Conservation (phyloP, 2,329 filamentous ascomycete species). For the Cadophora luteo-olivacea region DNA sequence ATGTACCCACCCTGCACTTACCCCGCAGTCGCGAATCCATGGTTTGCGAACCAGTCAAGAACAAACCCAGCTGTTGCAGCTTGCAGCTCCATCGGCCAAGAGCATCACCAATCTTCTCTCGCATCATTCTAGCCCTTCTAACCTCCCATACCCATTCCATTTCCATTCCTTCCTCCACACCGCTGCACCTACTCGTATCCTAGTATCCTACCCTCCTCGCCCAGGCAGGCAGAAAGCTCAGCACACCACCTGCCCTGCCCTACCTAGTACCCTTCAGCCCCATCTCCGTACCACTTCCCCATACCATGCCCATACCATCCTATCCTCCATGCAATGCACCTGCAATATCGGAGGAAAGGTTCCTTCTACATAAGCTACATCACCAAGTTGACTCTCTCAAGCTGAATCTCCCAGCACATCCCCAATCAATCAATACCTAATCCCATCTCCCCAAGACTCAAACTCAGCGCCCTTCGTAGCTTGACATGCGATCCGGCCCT, state of each 20-base stretch:
- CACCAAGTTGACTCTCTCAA: background rate
- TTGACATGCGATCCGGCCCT: background rate
- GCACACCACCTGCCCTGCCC: background rate
- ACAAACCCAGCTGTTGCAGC: no score
- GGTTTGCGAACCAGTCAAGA: background rate
- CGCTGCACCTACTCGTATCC: background rate
- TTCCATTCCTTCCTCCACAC: background rate
- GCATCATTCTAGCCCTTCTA: background rate
- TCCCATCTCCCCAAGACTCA: background rate
- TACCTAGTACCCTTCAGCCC: no score
- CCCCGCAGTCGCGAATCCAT: background rate
- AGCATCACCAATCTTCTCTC: background rate
- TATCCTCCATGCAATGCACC: background rate
- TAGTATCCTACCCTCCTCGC: no score
- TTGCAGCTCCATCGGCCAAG: background rate
- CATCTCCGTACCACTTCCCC: background rate
- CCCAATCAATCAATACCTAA: constrained; percentile 5
- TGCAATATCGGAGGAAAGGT: background rate
- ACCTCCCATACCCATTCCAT: background rate
- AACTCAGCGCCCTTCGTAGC: no score
- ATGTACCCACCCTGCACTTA: background rate
- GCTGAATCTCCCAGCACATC: background rate
- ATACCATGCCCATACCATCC: background rate
- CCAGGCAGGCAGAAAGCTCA: background rate
- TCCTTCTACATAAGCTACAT: background rate